phyloP scores from a whole-genome alignment of 2,329 filamentous ascomycete species.

The Trichoderma atrobrunneum region DNA sequence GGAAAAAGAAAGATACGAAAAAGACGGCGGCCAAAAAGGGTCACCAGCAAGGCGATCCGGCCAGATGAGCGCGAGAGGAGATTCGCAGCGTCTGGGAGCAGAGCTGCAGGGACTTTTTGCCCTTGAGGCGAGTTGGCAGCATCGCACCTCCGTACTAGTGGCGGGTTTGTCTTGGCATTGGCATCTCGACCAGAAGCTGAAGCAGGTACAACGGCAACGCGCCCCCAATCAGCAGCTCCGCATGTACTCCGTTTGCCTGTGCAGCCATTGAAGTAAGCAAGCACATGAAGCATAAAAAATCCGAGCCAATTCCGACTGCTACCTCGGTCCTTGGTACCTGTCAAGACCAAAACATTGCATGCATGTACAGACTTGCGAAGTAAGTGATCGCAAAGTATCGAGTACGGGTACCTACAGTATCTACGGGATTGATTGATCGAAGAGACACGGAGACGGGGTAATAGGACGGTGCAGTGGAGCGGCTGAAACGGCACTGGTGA shows the following conservation, averaged over 20 bases:
- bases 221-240: not conserved
- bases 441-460: not conserved
- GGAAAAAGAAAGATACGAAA: not conserved
- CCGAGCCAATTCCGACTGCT: not conserved
- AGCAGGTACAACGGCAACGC: not conserved
- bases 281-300: not conserved
- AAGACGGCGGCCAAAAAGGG: not conserved
- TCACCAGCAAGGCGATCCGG: not conserved
- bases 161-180: conserved; percentile 6
- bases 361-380: not conserved
- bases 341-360: not conserved
- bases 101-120: conserved; percentile 11
- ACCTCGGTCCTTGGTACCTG: not conserved
- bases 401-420: not conserved
- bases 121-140: conserved; percentile 10
- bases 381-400: not conserved
- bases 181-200: conserved; percentile 2
- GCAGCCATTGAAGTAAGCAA: not conserved
- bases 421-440: not conserved
- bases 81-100: not conserved
- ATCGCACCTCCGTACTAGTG: conserved; percentile 7
- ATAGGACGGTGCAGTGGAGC: not conserved
- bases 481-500: not conserved
- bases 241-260: not conserved
- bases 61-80: not conserved